Evolutionary conservation across 2,329 filamentous ascomycete genomes (phyloP), one percentile per base, ranked within the genome.

Genomic region (Fusarium equiseti): DNA sequence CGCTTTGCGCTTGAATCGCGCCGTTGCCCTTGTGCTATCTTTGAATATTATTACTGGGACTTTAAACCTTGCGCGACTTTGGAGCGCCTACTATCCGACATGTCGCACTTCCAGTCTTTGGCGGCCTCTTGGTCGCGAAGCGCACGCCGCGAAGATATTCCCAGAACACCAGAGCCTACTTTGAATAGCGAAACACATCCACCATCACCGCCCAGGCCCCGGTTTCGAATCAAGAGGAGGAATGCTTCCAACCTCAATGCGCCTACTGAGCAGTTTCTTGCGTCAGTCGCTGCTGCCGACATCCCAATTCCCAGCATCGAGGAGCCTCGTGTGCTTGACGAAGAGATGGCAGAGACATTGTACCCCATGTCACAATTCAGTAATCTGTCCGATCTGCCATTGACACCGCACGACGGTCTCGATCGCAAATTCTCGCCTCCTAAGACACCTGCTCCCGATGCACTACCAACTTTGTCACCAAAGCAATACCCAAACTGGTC

Each of bases 261-360:
- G 40, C 88, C 89, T 3, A 91, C 89, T 2, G 84, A 89, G 74
- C 88, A 91, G 53, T 91, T 91, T 74, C 84, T 91, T n/a, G 89
- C 88, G 5, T 90, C 88, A 6, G 89, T 91, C 61, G 89, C 88
- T 46, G 88, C 88, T 20, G 89, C 88, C 65, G 89, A 91, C 75
- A 81, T 90, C 6, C 88, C 89, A 26, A 86, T 91, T 54, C 89
- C 88, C 16, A 90, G 88, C 77, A 90, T 91, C 59, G 89, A 91
- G 77, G 83, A 87, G 66, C 84, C 87, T 53, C 81, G 83, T 43
- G 78, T 80, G 26, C 72, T 80, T 42, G 82, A 86, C 71, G 81
- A 83, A 70, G 81, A 83, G 44, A 84, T 85, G 82, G 75, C 79
- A 38, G 80, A 81, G 63, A 75, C 77, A 40, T 62, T 77, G 27